Base-by-base conservation (phyloP, 2,329 filamentous ascomycete species). In the Trichoderma semiorbis region DNA sequence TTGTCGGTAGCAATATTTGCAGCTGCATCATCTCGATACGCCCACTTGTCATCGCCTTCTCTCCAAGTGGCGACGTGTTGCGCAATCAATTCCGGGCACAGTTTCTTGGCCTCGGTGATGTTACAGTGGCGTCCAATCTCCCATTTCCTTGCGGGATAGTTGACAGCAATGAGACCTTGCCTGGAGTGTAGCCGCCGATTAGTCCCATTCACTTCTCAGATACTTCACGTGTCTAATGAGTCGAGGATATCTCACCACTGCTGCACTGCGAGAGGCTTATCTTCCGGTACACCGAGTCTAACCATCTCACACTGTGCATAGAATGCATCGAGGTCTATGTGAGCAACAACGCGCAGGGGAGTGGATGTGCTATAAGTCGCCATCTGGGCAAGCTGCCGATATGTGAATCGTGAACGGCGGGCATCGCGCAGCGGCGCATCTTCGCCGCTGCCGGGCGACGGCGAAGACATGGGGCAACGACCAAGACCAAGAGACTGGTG, bases 251-350 rank as follows among this genome's bases (percentile, higher is more conserved):
- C 21, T 50, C 83, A 91, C 93, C 93, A 98, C 85, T 98, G 95
- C 79, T 97, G 95, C 24, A 99, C 96, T 1, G 94, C 96, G 28
- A 99, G 87, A 11, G 96, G 96, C 75, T 90, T 88, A 71, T 94
- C 89, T 73, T 93, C 90, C 16, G 91, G 84, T 12, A 93, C 84
- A 14, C 90, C 91, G 58, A 98, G 86, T 8, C 96, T 90, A 11
- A 97, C 90, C 88, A 95, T 97, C 83, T 99, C 96, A 79, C 94
- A 98, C 84, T 99, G 96, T 4, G 93, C 92, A 80, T 99, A 99
- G 82, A 99, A 99, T 50, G 95, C 95, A 87, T 99, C 96, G 72
- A 99, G 90, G 78, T 99, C 96, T 74, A 98, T 90, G 80, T 98
- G 95, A 7, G 94, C 93, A 76, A 98, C 90, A 32, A 97, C 92